A percentile compares a stretch with the other conserved stretches of the same genome.
phyloP scores from a whole-genome alignment of 306 rosid species.

The Citrullus amarus region DNA sequence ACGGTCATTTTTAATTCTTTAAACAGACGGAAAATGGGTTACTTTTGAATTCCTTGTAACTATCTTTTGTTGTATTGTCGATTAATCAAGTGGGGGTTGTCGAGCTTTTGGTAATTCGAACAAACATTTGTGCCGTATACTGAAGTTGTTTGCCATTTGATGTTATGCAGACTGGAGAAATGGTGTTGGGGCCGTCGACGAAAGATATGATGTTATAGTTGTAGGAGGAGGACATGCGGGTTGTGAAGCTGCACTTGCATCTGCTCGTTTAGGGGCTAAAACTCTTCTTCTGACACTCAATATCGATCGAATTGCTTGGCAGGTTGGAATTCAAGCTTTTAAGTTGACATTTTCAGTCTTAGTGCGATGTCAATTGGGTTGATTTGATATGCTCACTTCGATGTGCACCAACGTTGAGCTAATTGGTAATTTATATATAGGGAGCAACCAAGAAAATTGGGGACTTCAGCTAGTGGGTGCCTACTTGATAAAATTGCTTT shows the following conservation, averaged over 20 bases:
- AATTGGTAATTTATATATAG: not conserved
- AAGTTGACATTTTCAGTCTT: not conserved
- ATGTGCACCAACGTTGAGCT: not conserved
- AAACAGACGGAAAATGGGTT: not conserved
- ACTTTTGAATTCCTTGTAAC: not conserved
- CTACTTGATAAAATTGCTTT: not conserved
- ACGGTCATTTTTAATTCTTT: constrained; percentile 1
- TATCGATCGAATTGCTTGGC: constrained; percentile 95
- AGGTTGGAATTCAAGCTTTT: constrained; percentile 31
- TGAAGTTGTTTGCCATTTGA: not conserved
- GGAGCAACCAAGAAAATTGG: not conserved
- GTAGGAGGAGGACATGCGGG: constrained; percentile 99
- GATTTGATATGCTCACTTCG: not conserved
- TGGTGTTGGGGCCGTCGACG: constrained; percentile 31
- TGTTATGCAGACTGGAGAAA: constrained; percentile 27
- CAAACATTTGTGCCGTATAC: not conserved
- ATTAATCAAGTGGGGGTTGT: not conserved
- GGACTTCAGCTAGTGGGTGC: not conserved
- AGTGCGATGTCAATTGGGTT: not conserved
- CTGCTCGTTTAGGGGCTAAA: constrained; percentile 83
- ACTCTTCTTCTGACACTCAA: constrained; percentile 90
- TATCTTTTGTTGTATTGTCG: not conserved
- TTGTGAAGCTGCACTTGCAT: constrained; percentile 81
- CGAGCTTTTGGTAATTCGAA: not conserved
- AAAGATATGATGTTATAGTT: constrained; percentile 80